A percentile compares a stretch with the other conserved stretches of the same genome.
Conservation (phyloP, 768 basidiomycete species). For the Russula sp. region DNA sequence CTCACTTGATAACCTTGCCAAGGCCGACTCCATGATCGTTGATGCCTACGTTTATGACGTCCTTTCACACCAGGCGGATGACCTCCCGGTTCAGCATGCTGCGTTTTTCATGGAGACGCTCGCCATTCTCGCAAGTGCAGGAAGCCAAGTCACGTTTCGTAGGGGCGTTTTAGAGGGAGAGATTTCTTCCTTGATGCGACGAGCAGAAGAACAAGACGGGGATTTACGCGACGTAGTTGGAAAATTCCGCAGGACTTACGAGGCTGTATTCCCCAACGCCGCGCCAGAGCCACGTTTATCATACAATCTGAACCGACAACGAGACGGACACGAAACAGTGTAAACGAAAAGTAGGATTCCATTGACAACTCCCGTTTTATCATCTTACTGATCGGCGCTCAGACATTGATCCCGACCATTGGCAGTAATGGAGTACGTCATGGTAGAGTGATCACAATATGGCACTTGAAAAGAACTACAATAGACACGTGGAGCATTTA, state of each 20-base stretch:
- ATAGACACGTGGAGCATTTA: background rate
- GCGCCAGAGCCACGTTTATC: background rate
- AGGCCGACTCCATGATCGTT: background rate
- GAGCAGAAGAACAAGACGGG: background rate
- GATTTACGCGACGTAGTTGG: conserved; percentile 26
- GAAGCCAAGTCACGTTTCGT: background rate
- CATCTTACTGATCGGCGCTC: too few relatives aligned
- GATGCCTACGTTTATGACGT: conserved; percentile 2
- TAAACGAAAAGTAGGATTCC: background rate
- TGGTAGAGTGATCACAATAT: too few relatives aligned
- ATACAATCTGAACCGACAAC: background rate
- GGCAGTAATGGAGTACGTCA: too few relatives aligned
- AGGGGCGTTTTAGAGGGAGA: background rate
- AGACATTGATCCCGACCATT: too few relatives aligned
- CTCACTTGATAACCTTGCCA: background rate
- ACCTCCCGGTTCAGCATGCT: background rate
- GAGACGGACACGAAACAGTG: background rate
- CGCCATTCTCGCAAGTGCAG: background rate
- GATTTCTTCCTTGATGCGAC: background rate
- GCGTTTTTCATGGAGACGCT: conserved; percentile 1
- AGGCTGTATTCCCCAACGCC: background rate
- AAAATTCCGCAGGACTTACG: background rate
- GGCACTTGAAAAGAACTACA: background rate
- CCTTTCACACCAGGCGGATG: background rate
- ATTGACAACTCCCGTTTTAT: background rate